phyloP scores from a whole-genome alignment of 192 early-diverging fungal species.

The Rhizoclosmatium globosum region DNA sequence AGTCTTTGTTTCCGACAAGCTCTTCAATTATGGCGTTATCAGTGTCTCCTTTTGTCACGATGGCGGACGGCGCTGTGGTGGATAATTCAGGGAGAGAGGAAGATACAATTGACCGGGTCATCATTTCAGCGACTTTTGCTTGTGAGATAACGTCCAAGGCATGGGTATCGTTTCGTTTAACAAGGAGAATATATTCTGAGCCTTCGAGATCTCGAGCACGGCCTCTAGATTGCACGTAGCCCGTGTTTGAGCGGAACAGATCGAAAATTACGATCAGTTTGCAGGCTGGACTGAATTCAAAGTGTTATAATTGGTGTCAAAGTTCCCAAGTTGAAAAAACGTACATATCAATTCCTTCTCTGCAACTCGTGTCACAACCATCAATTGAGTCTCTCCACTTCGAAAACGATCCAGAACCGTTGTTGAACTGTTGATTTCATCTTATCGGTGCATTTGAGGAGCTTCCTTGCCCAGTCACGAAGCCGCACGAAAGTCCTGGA shows the following conservation, averaged over 20 bases:
- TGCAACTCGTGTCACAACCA: conserved; percentile 89
- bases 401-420: conserved; percentile 74
- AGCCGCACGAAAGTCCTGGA: conserved; percentile 39
- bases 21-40: conserved; percentile 9
- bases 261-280: conserved; percentile 73
- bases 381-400: conserved; percentile 69
- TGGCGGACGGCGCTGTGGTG: too few relatives aligned
- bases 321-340: background rate
- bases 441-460: conserved; percentile 46
- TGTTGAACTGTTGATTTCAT: conserved; percentile 59
- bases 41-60: background rate
- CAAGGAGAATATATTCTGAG: conserved; percentile 85
- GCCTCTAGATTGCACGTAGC: conserved; percentile 93
- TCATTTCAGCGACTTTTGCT: conserved; percentile 54
- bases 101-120: conserved; percentile 41
- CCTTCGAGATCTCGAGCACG: conserved; percentile 74
- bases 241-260: conserved; percentile 78
- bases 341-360: conserved; percentile 91
- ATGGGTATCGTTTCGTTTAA: conserved; percentile 55
- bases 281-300: conserved; percentile 50
- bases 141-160: conserved; percentile 42
- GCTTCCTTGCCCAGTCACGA: conserved; percentile 62
- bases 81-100: too few relatives aligned
- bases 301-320: background rate
- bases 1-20: background rate